Conservation (phyloP, 2,329 filamentous ascomycete species). For the Amauroascus verrucosus region DNA sequence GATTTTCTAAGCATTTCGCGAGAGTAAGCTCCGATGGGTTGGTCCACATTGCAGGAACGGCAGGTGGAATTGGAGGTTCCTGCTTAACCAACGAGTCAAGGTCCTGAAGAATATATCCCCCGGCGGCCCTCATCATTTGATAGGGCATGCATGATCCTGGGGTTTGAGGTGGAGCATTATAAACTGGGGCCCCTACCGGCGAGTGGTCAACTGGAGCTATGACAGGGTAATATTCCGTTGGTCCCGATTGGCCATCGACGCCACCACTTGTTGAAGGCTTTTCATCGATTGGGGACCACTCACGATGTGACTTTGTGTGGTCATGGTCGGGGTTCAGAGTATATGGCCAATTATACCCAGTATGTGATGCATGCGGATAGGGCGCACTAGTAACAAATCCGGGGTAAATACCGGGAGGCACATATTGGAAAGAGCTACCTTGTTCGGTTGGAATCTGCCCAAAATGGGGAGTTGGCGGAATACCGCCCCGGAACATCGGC, state of each 20-base stretch:
- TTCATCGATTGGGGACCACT: slow-evolving; percentile 35
- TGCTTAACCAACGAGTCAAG: slow-evolving; percentile 59
- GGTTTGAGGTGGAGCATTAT: slow-evolving; percentile 56
- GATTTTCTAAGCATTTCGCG: slow-evolving; percentile 89
- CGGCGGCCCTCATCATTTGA: slow-evolving; percentile 39
- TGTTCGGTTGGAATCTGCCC: slow-evolving; percentile 26
- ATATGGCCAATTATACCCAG: slow-evolving; percentile 32
- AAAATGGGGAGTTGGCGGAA: slow-evolving; percentile 25
- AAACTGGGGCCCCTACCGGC: slow-evolving; percentile 37
- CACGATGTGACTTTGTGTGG: slow-evolving; percentile 28
- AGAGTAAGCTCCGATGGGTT: slow-evolving; percentile 80
- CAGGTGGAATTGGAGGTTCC: slow-evolving; percentile 73
- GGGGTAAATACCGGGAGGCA: slow-evolving; percentile 30
- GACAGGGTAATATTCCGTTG: slow-evolving; percentile 51
- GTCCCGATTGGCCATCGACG: slow-evolving; percentile 50
- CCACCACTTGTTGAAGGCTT: slow-evolving; percentile 52
- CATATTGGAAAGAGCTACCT: slow-evolving; percentile 27
- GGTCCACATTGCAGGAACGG: slow-evolving; percentile 75
- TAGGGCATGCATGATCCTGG: slow-evolving; percentile 41
- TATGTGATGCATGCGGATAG: slow-evolving; percentile 26
- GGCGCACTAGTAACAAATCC: slow-evolving; percentile 26
- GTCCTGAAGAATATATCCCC: slow-evolving; percentile 38
- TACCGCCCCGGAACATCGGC: slow-evolving; percentile 23
- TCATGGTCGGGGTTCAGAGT: slow-evolving; percentile 29
- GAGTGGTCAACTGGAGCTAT: slow-evolving; percentile 53